These are phyloP conservation scores for Solanum arcanum DNA, from an alignment of 257 asterid genomes.

Conservation along the genomic window DNA sequence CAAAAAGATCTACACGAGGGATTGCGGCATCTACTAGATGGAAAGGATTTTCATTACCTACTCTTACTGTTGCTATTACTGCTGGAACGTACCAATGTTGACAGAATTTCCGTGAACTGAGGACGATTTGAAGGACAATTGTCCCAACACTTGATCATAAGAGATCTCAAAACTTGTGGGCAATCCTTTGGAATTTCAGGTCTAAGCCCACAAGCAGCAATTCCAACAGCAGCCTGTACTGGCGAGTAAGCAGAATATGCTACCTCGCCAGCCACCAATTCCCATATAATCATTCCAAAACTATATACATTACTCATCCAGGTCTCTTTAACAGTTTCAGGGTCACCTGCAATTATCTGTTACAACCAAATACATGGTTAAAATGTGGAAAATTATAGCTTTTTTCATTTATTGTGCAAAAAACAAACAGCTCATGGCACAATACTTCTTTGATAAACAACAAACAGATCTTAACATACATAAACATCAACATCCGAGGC, in stretches of 20 bases:
- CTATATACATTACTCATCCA: conserved; percentile 97
- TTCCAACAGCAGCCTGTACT: conserved; percentile 97
- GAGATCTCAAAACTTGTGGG: conserved; percentile 53
- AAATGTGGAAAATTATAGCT: background rate
- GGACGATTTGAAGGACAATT: conserved; percentile 80
- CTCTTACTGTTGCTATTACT: conserved; percentile 14
- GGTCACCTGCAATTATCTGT: conserved; percentile 95
- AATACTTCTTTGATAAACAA: background rate
- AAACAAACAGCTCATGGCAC: background rate
- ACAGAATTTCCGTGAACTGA: conserved; percentile 61
- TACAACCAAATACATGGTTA: conserved; percentile 1
- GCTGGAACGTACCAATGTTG: conserved; percentile 38
- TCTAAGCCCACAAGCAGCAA: conserved; percentile 97
- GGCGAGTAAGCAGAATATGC: conserved; percentile 97
- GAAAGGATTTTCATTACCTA: conserved; percentile 30
- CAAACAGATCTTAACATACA: background rate
- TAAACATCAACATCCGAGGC: background rate
- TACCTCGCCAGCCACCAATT: conserved; percentile 74
- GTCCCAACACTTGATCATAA: conserved; percentile 93
- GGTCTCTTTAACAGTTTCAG: conserved; percentile 78
- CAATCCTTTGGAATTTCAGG: conserved; percentile 87
- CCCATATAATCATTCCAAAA: conserved; percentile 92
- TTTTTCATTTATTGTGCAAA: background rate
- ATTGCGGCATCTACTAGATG: conserved; percentile 1
- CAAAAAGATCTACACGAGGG: background rate